Base-by-base conservation (phyloP, 768 basidiomycete species). In the Clitopilus passeckerianus region DNA sequence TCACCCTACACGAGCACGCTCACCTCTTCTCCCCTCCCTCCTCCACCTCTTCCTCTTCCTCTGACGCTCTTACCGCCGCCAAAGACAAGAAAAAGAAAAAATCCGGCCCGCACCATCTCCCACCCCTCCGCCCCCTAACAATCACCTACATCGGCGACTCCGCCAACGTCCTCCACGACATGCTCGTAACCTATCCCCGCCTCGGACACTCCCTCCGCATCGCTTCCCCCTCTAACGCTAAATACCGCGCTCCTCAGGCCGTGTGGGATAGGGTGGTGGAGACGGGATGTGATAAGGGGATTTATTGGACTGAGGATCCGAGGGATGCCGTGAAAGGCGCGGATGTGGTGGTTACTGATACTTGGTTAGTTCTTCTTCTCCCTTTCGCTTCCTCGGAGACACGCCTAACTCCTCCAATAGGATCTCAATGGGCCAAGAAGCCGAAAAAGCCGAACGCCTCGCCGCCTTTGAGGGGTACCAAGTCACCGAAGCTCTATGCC, bases 361-460 rank as follows among this genome's bases (percentile, higher is more conserved):
- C 97, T 4, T 99, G 96, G 94, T 93, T 60, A 59, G 80, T 70
- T 52, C 53, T 60, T 34, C n/a, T 56, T 41, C 34, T 30, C 53
- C n/a, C 33, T 12, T 1, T 54, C 50, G 8, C 8, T 35, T n/a
- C 34, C 18, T 35, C 22, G 16, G 15, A 37, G 22, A 20, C 57
- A 27, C 30, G 35, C 16, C 5, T 12, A 24, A 23, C 57, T 20
- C 57, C 18, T 34, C 18, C 27, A 24, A 14, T 66, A 95, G 93
- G 95, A 94, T 98, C 63, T 98, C 96, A 1, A 98, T 99, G 97
- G 97, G 97, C 16, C 94, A 97, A 73, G 97, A 98, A 73, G 90
- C 87, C 1, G 95, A 98, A 72, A 93, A 95, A 63, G 91, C 78
- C 33, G 86, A 93, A 65, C 86, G 96, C 15, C 71, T 96, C 44